Evolutionary conservation across 257 asterid species (phyloP), one percentile per base, ranked within the genome.

Genomic region (Fraxinus cuspidata): DNA sequence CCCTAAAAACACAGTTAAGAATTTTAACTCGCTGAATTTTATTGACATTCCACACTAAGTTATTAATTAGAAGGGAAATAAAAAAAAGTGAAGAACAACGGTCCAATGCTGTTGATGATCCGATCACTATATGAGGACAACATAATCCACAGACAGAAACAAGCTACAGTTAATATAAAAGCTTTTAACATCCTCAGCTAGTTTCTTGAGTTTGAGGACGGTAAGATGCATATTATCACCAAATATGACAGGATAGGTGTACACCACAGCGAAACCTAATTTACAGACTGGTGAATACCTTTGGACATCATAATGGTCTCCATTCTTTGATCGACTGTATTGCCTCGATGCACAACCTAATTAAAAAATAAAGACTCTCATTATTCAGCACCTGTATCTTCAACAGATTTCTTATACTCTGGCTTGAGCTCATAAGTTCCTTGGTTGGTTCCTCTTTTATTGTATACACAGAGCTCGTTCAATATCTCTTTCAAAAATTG

Each of bases 401-500:
- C 97, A 0, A 64, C 98, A 82, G 92, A 76, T 85, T 82, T 90
- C 76, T 88, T 88, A 81, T 94, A 94, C 83, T 92, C 98, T 1
- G 93, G 93, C 87, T 94, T 94, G 78, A 94, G 92, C 86, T 94
- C 96, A 28, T 94, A 94, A 0, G 97, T 83, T 77, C 98, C 98
- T 83, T 94, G 98, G 82, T 92, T 92, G 60, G 92, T 86, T 74
- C 98, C 98, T 81, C 90, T 92, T 88, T 92, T 89, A 76, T 92
- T 94, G 88, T 92, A 94, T 71, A 88, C 87, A 18, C 97, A 94
- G 7, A 94, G 92, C 35, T 85, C 82, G 86, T 92, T 92, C 32
- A 94, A 96, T 93, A 94, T 88, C 69, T 90, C 96, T 83, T 94
- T 94, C 74, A 94, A 81, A 82, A 92, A 94, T 92, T 94, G 97